Evolutionary conservation across 805 yeast species (phyloP).

Genomic region (Metahyphopichia silvanorum): DNA sequence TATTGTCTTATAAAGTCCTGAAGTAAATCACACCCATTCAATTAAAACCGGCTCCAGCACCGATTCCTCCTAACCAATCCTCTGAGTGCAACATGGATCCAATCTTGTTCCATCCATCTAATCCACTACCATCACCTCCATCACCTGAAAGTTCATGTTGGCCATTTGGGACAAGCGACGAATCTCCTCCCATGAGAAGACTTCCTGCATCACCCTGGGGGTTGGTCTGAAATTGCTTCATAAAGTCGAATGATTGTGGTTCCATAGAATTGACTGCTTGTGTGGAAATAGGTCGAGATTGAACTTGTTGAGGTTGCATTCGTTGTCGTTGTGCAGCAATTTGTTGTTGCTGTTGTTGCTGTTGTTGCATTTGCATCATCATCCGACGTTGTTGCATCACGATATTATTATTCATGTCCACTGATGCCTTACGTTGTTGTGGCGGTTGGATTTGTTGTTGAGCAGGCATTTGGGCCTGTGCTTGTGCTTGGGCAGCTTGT

Average conservation of each 20-base stretch:
- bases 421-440: slow-evolving; percentile 2
- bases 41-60: slow-evolving; percentile 29
- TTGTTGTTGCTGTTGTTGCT: slow-evolving; percentile 3
- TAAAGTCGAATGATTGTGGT: slow-evolving; percentile 1
- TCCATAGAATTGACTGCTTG: neutral
- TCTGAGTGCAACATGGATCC: slow-evolving; percentile 3
- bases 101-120: slow-evolving; percentile 2
- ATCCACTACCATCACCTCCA: slow-evolving; percentile 5
- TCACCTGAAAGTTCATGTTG: too few species aligned
- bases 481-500: slow-evolving; percentile 9
- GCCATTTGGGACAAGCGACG: too few species aligned
- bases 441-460: slow-evolving; percentile 1
- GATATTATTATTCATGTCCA: neutral
- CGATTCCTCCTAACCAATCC: slow-evolving; percentile 33
- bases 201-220: too few species aligned
- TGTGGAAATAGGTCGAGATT: neutral
- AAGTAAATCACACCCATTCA: slow-evolving; percentile 5
- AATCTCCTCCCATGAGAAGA: too few species aligned
- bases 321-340: slow-evolving; percentile 7
- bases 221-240: slow-evolving; percentile 7
- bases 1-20: too few species aligned
- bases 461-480: slow-evolving; percentile 2
- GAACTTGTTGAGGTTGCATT: slow-evolving; percentile 4
- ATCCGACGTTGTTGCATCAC: neutral
- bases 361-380: slow-evolving; percentile 4